Conservation (phyloP, 2,329 filamentous ascomycete species). For the Cladophialophora psammophila region DNA sequence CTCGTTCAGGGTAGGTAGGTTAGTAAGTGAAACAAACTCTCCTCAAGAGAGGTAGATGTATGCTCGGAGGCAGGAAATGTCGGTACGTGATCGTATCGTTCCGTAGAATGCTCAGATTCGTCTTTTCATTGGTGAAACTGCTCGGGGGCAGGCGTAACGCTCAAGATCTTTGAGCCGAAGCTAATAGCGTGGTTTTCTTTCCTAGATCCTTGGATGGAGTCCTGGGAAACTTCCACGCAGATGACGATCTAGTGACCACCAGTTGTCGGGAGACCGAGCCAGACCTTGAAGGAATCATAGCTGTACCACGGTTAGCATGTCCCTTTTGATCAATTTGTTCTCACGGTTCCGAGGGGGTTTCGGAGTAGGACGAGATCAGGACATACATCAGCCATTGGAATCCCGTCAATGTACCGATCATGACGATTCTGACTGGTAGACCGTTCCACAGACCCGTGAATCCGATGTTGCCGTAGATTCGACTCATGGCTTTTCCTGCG, state of each 20-base stretch:
- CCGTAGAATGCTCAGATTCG: not conserved
- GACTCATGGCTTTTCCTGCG: slow-evolving; percentile 75
- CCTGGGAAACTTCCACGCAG: not conserved
- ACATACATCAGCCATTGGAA: slow-evolving; percentile 40
- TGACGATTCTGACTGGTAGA: slow-evolving; percentile 82
- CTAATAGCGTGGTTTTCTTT: not conserved
- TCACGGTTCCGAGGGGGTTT: no score
- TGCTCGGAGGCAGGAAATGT: slow-evolving; percentile 1
- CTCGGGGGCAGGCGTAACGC: not conserved
- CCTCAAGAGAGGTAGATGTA: not conserved
- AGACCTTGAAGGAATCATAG: slow-evolving; percentile 84
- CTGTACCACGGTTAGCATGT: slow-evolving; percentile 53
- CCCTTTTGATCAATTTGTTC: not conserved
- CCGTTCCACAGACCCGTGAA: slow-evolving; percentile 93
- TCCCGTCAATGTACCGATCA: slow-evolving; percentile 74
- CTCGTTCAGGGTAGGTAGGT: not conserved
- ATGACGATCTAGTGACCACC: slow-evolving; percentile 63
- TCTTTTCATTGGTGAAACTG: not conserved
- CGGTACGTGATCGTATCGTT: not conserved
- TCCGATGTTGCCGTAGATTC: slow-evolving; percentile 87
- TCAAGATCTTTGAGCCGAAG: not conserved
- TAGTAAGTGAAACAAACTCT: not conserved
- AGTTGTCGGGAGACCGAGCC: slow-evolving; percentile 82
- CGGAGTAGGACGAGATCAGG: not conserved
- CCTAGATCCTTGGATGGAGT: not conserved